Evolutionary conservation across 2,329 filamentous ascomycete species (phyloP), one percentile per base, ranked within the genome.

Genomic region (Chrysoporthe puriensis): DNA sequence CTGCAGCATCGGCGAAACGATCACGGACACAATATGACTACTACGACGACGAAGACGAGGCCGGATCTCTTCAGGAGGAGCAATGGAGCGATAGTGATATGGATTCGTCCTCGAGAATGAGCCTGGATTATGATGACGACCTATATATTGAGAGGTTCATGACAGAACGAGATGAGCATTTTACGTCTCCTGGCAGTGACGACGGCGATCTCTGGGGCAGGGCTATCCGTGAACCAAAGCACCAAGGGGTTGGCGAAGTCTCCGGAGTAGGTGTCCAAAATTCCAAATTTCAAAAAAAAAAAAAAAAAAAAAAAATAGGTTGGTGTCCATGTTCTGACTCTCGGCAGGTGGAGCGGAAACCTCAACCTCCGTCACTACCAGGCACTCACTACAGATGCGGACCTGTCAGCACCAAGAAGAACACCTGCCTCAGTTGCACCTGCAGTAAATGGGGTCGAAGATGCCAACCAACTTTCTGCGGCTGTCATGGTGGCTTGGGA

Each of bases 21-120:
- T 62, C 66, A 21, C 66, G 68, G 42, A 66, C 62, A 8, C 60
- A 56, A 32, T 70, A 70, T 48, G 66, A 66, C 36, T 70, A 70
- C 16, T 67, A 32, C n/a, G 68, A 70, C 21, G 68, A 68, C 18
- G 66, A 65, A 6, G 58, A 68, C 5, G 68, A 68, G 14, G 34
- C 43, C 4, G 62, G 59, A 1, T 56, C 62, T 11, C 13, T 11
- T 8, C 52, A 59, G 1, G 62, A 69, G n/a, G 62, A 63, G 2
- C 21, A 56, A 11, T 67, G 62, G 66, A 54, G 59, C 16, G 42
- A 61, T 16, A 50, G 32, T 16, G 68, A 66, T 6, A 3, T 43
- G 59, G 62, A 66, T 6, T 67, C 57, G 2, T 50, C 56, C 11
- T 68, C 66, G 4, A 50, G 52, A 11, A 67, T 67, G 61, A 66